phyloP scores from a whole-genome alignment of 257 asterid genomes.

The Solanum commersonii region DNA sequence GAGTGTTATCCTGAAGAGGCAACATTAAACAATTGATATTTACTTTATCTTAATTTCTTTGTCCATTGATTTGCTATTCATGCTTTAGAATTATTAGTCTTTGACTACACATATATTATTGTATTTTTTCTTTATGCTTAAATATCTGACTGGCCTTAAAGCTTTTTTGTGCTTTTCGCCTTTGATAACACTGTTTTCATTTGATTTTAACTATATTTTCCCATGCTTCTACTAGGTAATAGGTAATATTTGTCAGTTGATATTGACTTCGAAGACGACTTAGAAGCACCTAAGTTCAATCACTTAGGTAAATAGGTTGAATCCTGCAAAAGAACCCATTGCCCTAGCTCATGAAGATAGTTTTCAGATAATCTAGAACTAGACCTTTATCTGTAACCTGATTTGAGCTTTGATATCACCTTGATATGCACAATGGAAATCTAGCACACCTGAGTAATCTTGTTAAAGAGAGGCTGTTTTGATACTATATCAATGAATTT shows the following conservation, averaged over 20 bases:
- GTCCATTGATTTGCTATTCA: background rate
- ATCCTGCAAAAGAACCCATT: background rate
- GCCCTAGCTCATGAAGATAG: background rate
- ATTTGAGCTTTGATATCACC: background rate
- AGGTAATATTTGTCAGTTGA: background rate
- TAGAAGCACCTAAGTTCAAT: background rate
- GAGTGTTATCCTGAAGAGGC: background rate
- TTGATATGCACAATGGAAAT: background rate
- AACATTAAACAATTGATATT: background rate
- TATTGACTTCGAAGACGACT: background rate
- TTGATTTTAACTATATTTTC: background rate
- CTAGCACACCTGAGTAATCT: background rate
- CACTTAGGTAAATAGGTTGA: background rate
- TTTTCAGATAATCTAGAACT: background rate
- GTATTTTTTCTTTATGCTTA: background rate
- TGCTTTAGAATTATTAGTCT: background rate
- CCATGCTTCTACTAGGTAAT: background rate
- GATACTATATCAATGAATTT: background rate
- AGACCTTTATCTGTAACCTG: background rate
- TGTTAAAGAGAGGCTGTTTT: background rate
- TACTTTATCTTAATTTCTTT: background rate
- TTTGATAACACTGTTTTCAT: background rate
- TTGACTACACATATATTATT: background rate
- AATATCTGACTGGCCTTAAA: background rate
- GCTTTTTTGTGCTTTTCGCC: background rate